Percentiles rank a stretch among this genome's conserved stretches.
phyloP scores from a whole-genome alignment of 495 filamentous ascomycete genomes.

The Cairneyella variabilis region DNA sequence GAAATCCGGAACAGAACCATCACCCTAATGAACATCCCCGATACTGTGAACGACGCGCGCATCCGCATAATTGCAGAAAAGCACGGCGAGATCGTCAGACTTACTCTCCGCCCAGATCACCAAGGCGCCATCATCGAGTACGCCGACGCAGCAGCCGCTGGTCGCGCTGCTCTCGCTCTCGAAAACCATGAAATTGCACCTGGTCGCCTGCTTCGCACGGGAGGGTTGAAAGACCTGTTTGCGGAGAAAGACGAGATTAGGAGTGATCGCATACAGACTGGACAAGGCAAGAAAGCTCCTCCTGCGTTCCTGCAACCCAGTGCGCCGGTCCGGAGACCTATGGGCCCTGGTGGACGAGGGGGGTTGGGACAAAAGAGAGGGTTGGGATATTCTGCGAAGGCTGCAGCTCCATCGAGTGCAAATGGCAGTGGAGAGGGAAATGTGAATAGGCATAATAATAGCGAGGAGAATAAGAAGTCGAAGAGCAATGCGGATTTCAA shows the following conservation, averaged over 20 bases:
- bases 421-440: conserved; percentile 20
- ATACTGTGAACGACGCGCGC: conserved; percentile 68
- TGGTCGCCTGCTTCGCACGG: conserved; percentile 63
- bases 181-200: conserved; percentile 65
- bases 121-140: conserved; percentile 89
- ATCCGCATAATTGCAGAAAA: conserved; percentile 61
- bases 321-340: conserved; percentile 54
- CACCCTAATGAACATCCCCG: conserved; percentile 62
- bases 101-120: conserved; percentile 68
- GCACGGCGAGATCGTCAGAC: conserved; percentile 60
- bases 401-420: conserved; percentile 28
- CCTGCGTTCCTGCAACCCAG: conserved; percentile 44
- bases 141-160: conserved; percentile 60
- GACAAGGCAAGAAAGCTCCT: conserved; percentile 38
- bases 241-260: conserved; percentile 45
- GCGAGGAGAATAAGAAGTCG: conserved; percentile 30
- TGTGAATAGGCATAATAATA: conserved; percentile 63
- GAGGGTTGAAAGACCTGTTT: conserved; percentile 66
- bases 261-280: conserved; percentile 38
- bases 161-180: conserved; percentile 70
- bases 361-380: conserved; percentile 55
- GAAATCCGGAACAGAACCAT: conserved; percentile 55
- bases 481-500: conserved; percentile 92
- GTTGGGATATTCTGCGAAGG: conserved; percentile 37
- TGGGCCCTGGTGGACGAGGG: conserved; percentile 46